phyloP scores from a whole-genome alignment of 1,284 basidiomycete species.

The Vanrija pseudolonga region DNA sequence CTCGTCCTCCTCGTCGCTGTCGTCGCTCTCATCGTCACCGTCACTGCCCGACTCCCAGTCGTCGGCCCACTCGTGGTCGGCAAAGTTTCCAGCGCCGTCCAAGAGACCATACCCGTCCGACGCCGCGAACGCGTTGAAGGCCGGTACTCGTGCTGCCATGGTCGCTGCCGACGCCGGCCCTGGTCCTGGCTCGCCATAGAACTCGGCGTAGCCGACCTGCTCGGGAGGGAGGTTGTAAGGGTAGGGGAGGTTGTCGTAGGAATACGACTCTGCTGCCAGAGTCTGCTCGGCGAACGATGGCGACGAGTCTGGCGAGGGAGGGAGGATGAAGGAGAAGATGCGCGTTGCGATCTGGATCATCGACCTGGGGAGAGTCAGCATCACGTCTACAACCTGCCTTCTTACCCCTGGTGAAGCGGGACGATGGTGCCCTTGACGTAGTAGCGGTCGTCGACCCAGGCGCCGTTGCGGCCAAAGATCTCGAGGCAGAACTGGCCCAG shows the following conservation, averaged over 20 bases:
- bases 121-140: conserved; percentile 47
- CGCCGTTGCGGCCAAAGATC: conserved; percentile 91
- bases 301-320: conserved; percentile 50
- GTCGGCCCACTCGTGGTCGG: conserved; percentile 21
- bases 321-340: conserved; percentile 93
- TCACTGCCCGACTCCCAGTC: conserved; percentile 28
- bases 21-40: conserved; percentile 25
- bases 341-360: conserved; percentile 98
- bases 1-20: conserved; percentile 23
- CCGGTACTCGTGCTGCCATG: conserved; percentile 31
- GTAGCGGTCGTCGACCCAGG: conserved; percentile 97
- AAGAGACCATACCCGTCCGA: conserved; percentile 36
- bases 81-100: conserved; percentile 18
- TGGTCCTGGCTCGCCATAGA: conserved; percentile 38
- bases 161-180: conserved; percentile 35
- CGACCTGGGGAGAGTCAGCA: conserved; percentile 58
- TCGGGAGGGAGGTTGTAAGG: conserved; percentile 42
- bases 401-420: conserved; percentile 73
- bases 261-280: conserved; percentile 19
- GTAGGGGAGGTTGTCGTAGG: conserved; percentile 33
- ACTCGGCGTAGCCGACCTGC: conserved; percentile 42
- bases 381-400: conserved; percentile 8
- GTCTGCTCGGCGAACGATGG: conserved; percentile 27
- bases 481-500: conserved; percentile 80
- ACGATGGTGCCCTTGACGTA: conserved; percentile 81